Evolutionary conservation across 2,329 filamentous ascomycete genomes (phyloP), one percentile per base, ranked within the genome.

Genomic region (Coniochaeta sp.): DNA sequence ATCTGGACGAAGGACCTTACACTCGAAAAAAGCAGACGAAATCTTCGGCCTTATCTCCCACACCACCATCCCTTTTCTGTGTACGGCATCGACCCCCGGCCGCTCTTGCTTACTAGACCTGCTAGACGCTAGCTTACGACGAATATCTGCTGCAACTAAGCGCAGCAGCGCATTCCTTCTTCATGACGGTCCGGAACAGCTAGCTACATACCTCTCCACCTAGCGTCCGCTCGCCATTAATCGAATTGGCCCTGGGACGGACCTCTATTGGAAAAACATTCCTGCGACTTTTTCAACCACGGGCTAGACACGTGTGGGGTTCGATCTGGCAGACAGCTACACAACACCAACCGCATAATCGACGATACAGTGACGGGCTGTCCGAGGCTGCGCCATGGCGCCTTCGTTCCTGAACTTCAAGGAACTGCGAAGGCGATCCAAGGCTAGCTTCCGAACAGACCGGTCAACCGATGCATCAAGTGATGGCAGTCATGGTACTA

Each of bases 391-490:
- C 47, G 47, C 47, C 31, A 86, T 86, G 83, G 78, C 82, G 60
- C 81, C 83, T 36, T 76, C 87, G 50, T 90, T 96, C 70, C 81
- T 95, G 63, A 82, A 73, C 66, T 73, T 84, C 68, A 90, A 86
- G 74, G 86, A 89, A 70, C 76, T 96, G 60, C 89, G 90, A 67
- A 85, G 90, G 67, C 87, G 88, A 67, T 95, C 90, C 60, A 88
- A 81, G 72, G 83, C 87, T 62, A 92, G 87, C 78, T 88, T 92
- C 75, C 85, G 83, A 62, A 87, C 85, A 56, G 82, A 83, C 44
- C 81, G 79, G 63, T 85, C 85, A 44, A 84, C 81, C 56, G 84
- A 88, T 67, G 81, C 81, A 9, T 84, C 83, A 55, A 86, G 83
- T 71, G 84, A 85, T 69, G 82, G 81, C 44, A 82, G 79, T 69